phyloP scores from a whole-genome alignment of 306 rosid genomes.

The Medicago arabica region DNA sequence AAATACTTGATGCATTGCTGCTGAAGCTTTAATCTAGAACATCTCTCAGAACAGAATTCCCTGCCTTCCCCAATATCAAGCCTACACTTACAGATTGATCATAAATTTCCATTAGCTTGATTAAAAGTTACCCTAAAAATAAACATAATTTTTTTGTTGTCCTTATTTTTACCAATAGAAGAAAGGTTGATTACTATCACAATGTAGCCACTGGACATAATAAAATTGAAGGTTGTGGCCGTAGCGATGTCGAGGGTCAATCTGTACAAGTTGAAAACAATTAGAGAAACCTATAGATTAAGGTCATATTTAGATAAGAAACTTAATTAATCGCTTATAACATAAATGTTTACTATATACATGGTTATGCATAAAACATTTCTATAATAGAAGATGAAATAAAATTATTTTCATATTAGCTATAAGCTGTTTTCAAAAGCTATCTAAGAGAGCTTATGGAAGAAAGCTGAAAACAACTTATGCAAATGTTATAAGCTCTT shows the following conservation, averaged over 20 bases:
- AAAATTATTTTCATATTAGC: not conserved
- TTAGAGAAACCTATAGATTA: constrained; percentile 31
- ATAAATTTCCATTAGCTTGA: constrained; percentile 16
- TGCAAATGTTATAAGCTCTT: not conserved
- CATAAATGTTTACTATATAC: not conserved
- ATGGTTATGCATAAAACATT: not conserved
- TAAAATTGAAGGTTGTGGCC: constrained; percentile 94
- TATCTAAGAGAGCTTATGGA: not conserved
- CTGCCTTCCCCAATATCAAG: constrained; percentile 88
- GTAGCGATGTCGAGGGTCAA: constrained; percentile 95
- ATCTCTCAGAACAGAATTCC: constrained; percentile 63
- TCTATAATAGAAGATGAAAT: not conserved
- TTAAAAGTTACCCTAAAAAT: constrained; percentile 13
- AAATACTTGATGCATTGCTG: constrained; percentile 88
- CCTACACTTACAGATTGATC: constrained; percentile 53
- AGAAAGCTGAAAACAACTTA: not conserved
- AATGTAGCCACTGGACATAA: constrained; percentile 78
- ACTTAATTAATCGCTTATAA: not conserved
- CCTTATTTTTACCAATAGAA: constrained; percentile 72
- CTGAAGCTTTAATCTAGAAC: constrained; percentile 70
- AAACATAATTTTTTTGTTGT: constrained; percentile 1
- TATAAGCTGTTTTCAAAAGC: not conserved
- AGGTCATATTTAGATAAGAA: not conserved
- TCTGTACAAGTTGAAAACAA: constrained; percentile 54
- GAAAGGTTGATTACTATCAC: constrained; percentile 81